Evolutionary conservation across 257 asterid species (phyloP).

Genomic region (Capsicum chinense): DNA sequence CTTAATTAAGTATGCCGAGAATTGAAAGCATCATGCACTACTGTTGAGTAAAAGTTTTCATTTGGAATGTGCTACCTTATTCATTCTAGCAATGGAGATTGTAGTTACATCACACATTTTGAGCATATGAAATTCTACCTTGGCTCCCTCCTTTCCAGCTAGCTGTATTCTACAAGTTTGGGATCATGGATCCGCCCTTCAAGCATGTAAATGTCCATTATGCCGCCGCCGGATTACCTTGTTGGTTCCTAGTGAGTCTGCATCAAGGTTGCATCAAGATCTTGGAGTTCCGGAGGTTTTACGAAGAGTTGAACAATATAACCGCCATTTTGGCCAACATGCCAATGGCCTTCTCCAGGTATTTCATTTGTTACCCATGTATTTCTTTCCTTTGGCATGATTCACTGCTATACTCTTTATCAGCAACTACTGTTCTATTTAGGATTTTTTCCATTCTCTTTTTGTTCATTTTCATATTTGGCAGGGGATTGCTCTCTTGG

Average conservation of each 20-base stretch:
- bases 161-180: constrained; percentile 82
- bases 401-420: constrained; percentile 2
- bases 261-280: constrained; percentile 51
- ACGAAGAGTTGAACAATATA: constrained; percentile 69
- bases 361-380: constrained; percentile 13
- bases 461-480: constrained; percentile 19
- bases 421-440: constrained; percentile 1
- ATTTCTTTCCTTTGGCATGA: constrained; percentile 44
- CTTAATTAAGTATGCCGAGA: constrained; percentile 10
- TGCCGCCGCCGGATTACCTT: constrained; percentile 90
- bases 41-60: not conserved
- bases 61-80: not conserved
- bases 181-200: constrained; percentile 81
- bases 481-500: not conserved
- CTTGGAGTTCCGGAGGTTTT: constrained; percentile 58
- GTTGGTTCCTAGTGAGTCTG: constrained; percentile 81
- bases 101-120: constrained; percentile 15
- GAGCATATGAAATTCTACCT: constrained; percentile 19
- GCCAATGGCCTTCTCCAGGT: constrained; percentile 77
- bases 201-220: constrained; percentile 84
- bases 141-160: constrained; percentile 47
- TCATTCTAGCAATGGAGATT: not conserved
- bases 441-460: not conserved
- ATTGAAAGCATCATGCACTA: not conserved
- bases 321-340: constrained; percentile 69